Base-by-base conservation (phyloP, 2,329 filamentous ascomycete genomes). In the Rachicladosporium sp. region DNA sequence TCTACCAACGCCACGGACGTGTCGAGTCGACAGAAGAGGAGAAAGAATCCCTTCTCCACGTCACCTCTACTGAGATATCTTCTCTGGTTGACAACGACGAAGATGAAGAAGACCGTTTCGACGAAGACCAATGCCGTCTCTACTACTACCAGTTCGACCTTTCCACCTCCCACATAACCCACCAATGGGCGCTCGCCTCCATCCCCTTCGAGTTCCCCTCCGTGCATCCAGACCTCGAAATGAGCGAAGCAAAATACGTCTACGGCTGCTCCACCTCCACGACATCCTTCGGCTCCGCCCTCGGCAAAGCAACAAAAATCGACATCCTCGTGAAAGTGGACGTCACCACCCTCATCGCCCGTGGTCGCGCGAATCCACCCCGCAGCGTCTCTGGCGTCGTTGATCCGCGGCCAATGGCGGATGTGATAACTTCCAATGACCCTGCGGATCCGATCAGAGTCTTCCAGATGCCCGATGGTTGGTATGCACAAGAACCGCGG, bases 161-260 rank as follows among this genome's bases (percentile, higher is more conserved):
- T 1, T 35, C 50, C 1, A 49, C 50, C 3, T 42, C 41, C 12
- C 32, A 40, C 10, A 79, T 82, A 32, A 65, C 63, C 0, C 67
- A 78, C 35, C 76, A 83, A 48, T 82, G 77, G 63, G 76, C 75
- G 0, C 61, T 84, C 1, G 70, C 74, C 0, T 67, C 73, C 1
- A 74, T 83, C 32, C 71, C 78, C 0, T 78, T 83, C 41, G 80
- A 84, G 45, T 83, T 83, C 37, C 79, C 80, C 0, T 73, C 73
- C 0, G 58, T 81, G 0, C 66, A 70, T 0, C 67, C 73, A 1
- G 60, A 66, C 2, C 52, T 62, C 10, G 68, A 71, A 12, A 82
- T 82, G 78, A 60, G 54, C 2, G 49, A 60, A 7, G 71, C 75
- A 11, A 68, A 66, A 1, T 84, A 75, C 44, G 65, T 83, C 19